Evolutionary conservation across 441 rosid species (phyloP).

Genomic region (Theobroma grandiflorum): DNA sequence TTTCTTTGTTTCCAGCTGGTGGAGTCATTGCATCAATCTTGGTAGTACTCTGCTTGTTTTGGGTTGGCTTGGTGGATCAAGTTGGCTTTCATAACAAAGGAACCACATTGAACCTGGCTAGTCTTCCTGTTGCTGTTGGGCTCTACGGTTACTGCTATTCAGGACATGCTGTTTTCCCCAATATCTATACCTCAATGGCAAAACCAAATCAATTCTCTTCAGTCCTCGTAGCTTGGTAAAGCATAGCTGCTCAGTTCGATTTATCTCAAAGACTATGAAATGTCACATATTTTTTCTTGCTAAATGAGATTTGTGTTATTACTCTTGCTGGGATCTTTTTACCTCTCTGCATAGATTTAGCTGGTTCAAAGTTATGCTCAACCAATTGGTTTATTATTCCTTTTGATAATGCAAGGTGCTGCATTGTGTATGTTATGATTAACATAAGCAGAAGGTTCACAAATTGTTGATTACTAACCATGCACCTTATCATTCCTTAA

Average conservation of each 20-base stretch:
- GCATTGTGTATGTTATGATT: neutral
- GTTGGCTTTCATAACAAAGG: constrained; percentile 72
- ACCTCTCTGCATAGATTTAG: neutral
- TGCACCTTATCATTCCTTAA: neutral
- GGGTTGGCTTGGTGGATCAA: constrained; percentile 84
- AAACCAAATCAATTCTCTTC: constrained; percentile 68
- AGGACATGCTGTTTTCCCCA: constrained; percentile 97
- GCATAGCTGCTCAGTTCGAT: neutral
- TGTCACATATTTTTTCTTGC: neutral
- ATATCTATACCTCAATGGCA: constrained; percentile 92
- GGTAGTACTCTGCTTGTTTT: constrained; percentile 85
- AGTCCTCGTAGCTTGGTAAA: constrained; percentile 74
- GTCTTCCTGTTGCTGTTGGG: constrained; percentile 91
- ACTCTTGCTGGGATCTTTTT: neutral
- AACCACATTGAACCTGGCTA: constrained; percentile 62
- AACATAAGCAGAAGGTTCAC: neutral
- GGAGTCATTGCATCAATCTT: constrained; percentile 86
- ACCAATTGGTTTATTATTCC: neutral
- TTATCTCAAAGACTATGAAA: neutral
- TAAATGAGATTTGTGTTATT: neutral
- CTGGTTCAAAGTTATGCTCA: neutral
- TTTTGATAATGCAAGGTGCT: neutral
- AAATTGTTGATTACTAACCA: neutral
- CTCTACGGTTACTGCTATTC: constrained; percentile 96
- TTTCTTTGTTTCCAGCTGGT: constrained; percentile 66